These are phyloP conservation scores for Herpetomonas muscarum DNA, from an alignment of 208 protist species.

Conservation along the genomic window DNA sequence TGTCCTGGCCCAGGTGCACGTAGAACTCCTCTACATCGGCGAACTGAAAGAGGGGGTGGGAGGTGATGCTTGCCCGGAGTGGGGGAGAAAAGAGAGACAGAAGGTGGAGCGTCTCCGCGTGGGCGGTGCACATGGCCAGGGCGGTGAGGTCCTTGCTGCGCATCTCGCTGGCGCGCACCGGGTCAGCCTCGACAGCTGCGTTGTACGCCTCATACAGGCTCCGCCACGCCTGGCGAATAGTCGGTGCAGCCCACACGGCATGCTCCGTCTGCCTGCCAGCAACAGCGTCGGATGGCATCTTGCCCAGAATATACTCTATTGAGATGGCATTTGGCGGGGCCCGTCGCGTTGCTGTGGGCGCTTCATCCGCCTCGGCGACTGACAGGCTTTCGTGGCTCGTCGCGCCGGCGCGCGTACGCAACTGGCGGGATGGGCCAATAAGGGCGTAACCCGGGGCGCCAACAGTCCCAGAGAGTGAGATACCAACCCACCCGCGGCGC, in stretches of 20 bases:
- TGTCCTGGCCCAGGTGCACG: conserved; percentile 66
- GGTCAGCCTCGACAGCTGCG: conserved; percentile 12
- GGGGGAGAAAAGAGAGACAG: conserved; percentile 50
- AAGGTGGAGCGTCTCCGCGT: conserved; percentile 65
- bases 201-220: conserved; percentile 26
- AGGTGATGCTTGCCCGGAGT: conserved; percentile 33
- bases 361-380: background rate
- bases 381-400: background rate
- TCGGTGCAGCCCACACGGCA: conserved; percentile 43
- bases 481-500: no score
- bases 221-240: conserved; percentile 56
- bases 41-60: conserved; percentile 38
- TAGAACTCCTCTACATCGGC: conserved; percentile 71
- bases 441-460: no score
- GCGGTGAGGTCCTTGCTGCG: conserved; percentile 47
- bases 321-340: conserved; percentile 26
- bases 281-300: conserved; percentile 18
- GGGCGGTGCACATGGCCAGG: conserved; percentile 51
- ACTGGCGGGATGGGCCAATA: no score
- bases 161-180: conserved; percentile 27
- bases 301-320: conserved; percentile 21
- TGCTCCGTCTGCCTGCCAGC: conserved; percentile 36
- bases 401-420: background rate
- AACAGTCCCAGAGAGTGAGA: no score
- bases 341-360: background rate